Percentiles rank a stretch among this genome's conserved stretches.
phyloP scores from a whole-genome alignment of 2,329 filamentous ascomycete genomes.

The Graphilbum fragrans region DNA sequence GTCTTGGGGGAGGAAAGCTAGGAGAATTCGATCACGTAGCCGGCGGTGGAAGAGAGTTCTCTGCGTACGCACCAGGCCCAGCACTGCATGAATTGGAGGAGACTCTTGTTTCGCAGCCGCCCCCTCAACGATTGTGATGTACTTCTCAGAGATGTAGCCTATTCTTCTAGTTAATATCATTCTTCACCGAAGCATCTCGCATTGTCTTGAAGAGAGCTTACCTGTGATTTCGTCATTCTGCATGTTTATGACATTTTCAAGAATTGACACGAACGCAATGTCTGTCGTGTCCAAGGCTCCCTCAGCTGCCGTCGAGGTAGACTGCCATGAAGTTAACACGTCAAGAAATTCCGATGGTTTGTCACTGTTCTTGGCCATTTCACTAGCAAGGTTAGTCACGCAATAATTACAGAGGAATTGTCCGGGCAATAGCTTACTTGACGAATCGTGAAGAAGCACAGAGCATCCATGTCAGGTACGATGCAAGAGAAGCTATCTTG shows the following conservation, averaged over 20 bases:
- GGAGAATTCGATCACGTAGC: conserved; percentile 31
- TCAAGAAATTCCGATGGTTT: conserved; percentile 3
- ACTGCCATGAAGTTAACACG: conserved; percentile 5
- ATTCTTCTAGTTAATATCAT: too few species aligned
- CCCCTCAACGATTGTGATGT: conserved; percentile 5
- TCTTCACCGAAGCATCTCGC: too few species aligned
- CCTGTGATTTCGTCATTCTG: conserved; percentile 3
- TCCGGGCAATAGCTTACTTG: background rate
- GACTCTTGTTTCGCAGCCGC: background rate
- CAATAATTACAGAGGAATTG: background rate
- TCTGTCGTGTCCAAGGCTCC: background rate
- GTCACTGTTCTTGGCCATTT: conserved; percentile 6
- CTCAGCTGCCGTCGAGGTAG: background rate
- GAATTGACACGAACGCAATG: background rate
- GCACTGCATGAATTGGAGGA: background rate
- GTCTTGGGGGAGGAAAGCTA: conserved; percentile 15
- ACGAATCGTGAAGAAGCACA: conserved; percentile 8
- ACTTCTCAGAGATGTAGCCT: background rate
- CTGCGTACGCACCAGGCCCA: conserved; percentile 20
- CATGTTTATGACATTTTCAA: background rate
- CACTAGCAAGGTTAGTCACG: background rate
- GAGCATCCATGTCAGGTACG: conserved; percentile 11
- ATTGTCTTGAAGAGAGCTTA: background rate
- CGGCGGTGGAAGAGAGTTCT: conserved; percentile 26
- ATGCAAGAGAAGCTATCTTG: background rate